Conservation (phyloP, 345 rosid genomes). For the Salix brachista region DNA sequence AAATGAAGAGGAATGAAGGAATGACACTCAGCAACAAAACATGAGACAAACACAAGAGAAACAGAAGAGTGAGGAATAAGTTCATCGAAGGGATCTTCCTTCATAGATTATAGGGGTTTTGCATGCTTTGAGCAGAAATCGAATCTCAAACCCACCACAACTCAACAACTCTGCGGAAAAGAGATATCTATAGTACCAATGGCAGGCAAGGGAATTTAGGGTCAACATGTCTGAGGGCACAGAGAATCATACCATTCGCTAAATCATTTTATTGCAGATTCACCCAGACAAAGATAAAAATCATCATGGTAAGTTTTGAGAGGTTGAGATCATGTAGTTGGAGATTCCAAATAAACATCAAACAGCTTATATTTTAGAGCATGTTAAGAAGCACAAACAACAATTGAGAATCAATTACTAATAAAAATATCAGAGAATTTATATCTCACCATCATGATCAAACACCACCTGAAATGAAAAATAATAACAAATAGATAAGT, state of each 20-base stretch:
- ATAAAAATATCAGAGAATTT: background rate
- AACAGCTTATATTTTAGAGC: background rate
- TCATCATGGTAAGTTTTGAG: background rate
- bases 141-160: background rate
- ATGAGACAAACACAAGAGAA: background rate
- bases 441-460: conserved; percentile 91
- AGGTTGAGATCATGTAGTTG: background rate
- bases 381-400: background rate
- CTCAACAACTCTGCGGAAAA: background rate
- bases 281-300: background rate
- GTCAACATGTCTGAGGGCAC: background rate
- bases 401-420: background rate
- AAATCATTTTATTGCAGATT: background rate
- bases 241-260: background rate
- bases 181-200: background rate
- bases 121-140: background rate
- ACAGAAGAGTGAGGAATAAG: background rate
- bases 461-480: conserved; percentile 78
- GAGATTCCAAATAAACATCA: background rate
- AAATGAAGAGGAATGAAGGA: background rate
- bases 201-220: background rate
- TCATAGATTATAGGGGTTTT: background rate
- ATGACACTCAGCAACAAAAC: background rate
- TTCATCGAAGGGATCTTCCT: background rate
- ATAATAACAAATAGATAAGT: conserved; percentile 21